Evolutionary conservation across 352 stramenopile species (phyloP), one percentile per base, ranked within the genome.

Genomic region (Thalassiosira livingstoniorum): DNA sequence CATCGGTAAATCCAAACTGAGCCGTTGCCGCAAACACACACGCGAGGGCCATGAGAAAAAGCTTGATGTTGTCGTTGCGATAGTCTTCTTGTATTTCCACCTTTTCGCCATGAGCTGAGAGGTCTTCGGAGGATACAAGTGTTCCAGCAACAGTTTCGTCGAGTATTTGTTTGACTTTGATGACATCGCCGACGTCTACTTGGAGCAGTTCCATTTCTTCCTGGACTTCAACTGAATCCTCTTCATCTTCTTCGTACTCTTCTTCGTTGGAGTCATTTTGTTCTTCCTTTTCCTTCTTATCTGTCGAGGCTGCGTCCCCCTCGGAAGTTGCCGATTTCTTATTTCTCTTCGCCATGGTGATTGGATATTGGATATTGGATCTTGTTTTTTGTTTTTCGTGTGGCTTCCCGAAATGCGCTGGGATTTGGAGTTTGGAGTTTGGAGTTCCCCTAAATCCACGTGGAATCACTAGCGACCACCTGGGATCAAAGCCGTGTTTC

Each of bases 61-160:
- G 93, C 86, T 98, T 98, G 13, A 97, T 94, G 91, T 99, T 98
- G 78, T 98, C 96, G 82, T 97, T 91, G 61, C 88, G 72, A 85
- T 95, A 94, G 91, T 97, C 84, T 83, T 94, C 91, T 4, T 73
- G 47, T 13, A 94, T 71, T 53, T 72, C 15, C 25, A 88, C 77
- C 7, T 77, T 77, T 11, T 80, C 65, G n/a, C 69, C 79, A 31
- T 85, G 75, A 21, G 60, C 47, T 2, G 67, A 80, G 34, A 83
- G 57, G 43, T 84, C 69, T 25, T 88, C 55, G 23, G 63, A 61
- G 4, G 11, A 37, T 13, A 71, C 61, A 51, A 83, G 68, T 0
- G 79, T 86, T 10, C 63, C 76, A 29, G 82, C 83, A 10, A 93
- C 89, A 35, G 87, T 84, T 74, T 97, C 94, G 58, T 97, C 94